Conservation (phyloP, 163 green algal species). For the Prototheca wickerhamii region DNA sequence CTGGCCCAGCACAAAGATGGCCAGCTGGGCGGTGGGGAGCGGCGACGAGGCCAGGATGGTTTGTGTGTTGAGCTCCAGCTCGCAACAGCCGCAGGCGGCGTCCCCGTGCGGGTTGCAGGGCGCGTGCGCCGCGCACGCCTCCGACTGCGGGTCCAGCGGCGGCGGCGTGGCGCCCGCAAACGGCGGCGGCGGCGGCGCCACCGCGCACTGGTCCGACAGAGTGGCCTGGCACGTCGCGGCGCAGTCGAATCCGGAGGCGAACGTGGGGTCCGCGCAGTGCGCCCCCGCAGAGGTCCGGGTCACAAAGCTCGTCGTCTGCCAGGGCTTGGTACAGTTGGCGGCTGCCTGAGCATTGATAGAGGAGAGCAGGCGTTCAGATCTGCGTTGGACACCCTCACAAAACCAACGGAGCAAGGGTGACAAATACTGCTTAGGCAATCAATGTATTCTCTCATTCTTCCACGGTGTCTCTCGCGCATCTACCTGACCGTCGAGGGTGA, state of each 20-base stretch:
- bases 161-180: background rate
- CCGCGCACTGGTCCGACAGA: too few relatives aligned
- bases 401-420: too few relatives aligned
- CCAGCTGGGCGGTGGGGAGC: constrained; percentile 29
- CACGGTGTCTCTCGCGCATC: background rate
- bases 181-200: background rate
- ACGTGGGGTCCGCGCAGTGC: constrained; percentile 14
- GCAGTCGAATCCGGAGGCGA: constrained; percentile 25
- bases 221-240: constrained; percentile 21
- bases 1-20: constrained; percentile 31
- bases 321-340: constrained; percentile 20
- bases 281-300: constrained; percentile 15
- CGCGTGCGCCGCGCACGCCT: constrained; percentile 22
- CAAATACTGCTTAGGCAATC: too few relatives aligned
- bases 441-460: too few relatives aligned
- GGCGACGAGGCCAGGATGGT: background rate
- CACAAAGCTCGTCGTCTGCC: constrained; percentile 17
- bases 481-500: background rate
- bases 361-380: background rate
- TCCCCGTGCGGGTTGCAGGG: constrained; percentile 15
- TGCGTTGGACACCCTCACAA: background rate
- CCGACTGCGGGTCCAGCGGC: background rate
- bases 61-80: constrained; percentile 11
- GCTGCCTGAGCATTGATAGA: background rate
- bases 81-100: constrained; percentile 32